Evolutionary conservation across 768 basidiomycete genomes (phyloP), one percentile per base, ranked within the genome.

Genomic region (Trametes sanguinea): DNA sequence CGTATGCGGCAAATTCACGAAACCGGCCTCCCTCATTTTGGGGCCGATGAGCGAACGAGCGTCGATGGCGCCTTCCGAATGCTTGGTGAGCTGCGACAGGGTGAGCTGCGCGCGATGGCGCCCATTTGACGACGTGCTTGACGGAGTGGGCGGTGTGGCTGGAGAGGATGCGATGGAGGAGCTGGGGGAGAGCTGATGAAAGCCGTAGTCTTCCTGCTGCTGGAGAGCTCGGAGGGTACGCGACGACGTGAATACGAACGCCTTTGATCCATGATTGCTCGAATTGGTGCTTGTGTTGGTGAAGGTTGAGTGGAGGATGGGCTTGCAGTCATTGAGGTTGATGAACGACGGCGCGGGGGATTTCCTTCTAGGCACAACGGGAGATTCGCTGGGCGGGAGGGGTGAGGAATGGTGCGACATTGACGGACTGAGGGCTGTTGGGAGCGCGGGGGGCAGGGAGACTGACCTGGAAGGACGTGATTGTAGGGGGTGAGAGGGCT

Each of bases 211-310:
- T 7, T 51, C 54, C 37, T 61, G 53, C 30, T 60, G 61, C 35
- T 69, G 68, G 10, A 65, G 66, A 13, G 59, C 59, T n/a, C 66
- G 67, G 43, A 67, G 62, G 32, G 66, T 69, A 50, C 72, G 70
- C 43, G 71, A 72, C 3, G 71, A 72, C 29, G 71, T 71, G 67
- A 72, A 72, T 48, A 72, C 71, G 62, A 71, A 72, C 4, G 71
- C 64, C 47, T 65, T 68, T 27, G 57, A 35, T 32, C 51, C 62
- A 54, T 51, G 32, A 7, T 14, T 51, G 52, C 61, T 46, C 43
- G 65, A n/a, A 13, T 63, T 60, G 33, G 32, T 62, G 58, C 45
- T 57, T 43, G 68, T 57, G 43, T 63, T 68, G 45, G 65, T 59
- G 51, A 60, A 50, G n/a, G 66, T 63, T 35, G 67, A 52, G 55